These are phyloP conservation scores for Secale cereale DNA, from an alignment of 176 grass and related monocot genomes.

Conservation along the genomic window DNA sequence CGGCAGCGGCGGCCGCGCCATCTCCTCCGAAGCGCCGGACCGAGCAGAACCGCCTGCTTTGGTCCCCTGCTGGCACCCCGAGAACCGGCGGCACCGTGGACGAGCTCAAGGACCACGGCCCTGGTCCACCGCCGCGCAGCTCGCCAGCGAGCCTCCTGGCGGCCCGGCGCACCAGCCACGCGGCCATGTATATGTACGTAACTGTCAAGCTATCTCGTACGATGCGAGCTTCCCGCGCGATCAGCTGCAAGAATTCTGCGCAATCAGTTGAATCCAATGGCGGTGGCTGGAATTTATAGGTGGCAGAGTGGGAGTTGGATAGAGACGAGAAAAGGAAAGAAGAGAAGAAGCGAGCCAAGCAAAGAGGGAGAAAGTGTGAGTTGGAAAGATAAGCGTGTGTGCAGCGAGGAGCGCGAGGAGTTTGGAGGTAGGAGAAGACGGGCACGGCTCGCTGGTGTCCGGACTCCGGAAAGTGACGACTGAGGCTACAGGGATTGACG, in stretches of 20 bases:
- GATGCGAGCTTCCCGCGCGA: neutral
- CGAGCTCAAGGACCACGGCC: neutral
- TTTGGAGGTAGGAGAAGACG: conserved; percentile 24
- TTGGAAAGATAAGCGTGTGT: conserved; percentile 39
- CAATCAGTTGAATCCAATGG: neutral
- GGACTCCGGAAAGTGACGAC: conserved; percentile 18
- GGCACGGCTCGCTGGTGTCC: conserved; percentile 20
- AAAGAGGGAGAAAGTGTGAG: neutral
- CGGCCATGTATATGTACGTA: neutral
- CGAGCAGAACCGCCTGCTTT: conserved; percentile 38
- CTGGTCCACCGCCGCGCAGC: neutral
- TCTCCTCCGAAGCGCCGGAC: conserved; percentile 27
- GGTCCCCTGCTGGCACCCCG: neutral
- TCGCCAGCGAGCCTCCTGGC: conserved; percentile 2
- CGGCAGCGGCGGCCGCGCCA: neutral
- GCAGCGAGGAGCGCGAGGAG: neutral
- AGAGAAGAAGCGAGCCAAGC: neutral
- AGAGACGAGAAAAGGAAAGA: neutral
- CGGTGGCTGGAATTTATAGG: neutral
- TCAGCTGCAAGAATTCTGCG: neutral
- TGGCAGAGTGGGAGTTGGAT: conserved; percentile 10
- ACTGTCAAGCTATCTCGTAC: neutral
- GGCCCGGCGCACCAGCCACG: conserved; percentile 13
- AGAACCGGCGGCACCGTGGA: neutral
- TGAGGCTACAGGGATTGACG: neutral